Percentiles rank a stretch among this genome's conserved stretches.
Conservation (phyloP, 768 basidiomycete genomes). For the Naganishia randhawae region DNA sequence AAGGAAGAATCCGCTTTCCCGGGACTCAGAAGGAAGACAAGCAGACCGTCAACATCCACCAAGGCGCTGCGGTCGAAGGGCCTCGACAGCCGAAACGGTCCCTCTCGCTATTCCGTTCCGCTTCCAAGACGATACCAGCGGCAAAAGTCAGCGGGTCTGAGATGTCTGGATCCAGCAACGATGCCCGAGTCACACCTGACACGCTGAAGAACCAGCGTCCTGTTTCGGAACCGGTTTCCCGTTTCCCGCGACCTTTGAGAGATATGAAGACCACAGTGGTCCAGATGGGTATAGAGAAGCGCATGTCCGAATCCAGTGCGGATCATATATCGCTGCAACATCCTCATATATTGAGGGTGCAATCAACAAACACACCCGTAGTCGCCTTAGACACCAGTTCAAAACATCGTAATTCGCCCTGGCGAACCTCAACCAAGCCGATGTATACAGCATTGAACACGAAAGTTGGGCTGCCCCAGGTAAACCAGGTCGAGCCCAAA, state of each 20-base stretch:
- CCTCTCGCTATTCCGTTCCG: not conserved
- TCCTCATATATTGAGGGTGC: no score
- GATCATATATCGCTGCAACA: no score
- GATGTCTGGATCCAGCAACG: not conserved
- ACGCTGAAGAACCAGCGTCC: not conserved
- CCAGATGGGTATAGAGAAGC: not conserved
- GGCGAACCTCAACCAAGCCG: no score
- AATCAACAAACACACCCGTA: no score
- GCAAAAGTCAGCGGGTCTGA: not conserved
- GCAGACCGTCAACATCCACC: not conserved
- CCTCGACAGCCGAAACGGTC: constrained; percentile 1
- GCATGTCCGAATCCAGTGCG: not conserved
- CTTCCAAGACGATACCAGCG: constrained; percentile 12
- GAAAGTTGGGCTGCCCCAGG: not conserved
- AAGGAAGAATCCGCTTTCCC: not conserved
- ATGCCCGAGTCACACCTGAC: not conserved
- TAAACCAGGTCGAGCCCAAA: not conserved
- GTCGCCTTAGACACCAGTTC: no score
- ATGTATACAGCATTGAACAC: not conserved
- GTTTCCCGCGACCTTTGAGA: not conserved
- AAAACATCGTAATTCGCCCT: no score
- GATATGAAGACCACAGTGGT: not conserved
- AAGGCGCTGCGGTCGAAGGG: not conserved
- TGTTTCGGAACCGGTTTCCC: not conserved
- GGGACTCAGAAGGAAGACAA: not conserved